Evolutionary conservation across 805 yeast genomes (phyloP), one percentile per base, ranked within the genome.

Genomic region (Candida silvatica): DNA sequence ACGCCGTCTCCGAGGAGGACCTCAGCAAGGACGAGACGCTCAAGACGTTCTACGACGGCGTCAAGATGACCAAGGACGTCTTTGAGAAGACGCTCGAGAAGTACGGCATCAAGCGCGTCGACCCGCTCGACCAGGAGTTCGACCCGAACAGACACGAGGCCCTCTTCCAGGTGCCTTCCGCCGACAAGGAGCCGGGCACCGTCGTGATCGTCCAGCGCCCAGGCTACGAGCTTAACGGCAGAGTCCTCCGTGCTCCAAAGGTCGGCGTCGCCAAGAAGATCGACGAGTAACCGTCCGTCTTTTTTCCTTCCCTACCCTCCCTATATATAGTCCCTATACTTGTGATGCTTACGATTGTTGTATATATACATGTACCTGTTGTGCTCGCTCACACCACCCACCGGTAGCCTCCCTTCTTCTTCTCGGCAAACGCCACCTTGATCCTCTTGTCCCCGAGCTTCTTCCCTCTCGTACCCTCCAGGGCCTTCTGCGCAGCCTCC

Each of bases 121-220:
- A 85, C 51, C 95, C 97, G 34, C 39, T 83, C 25, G 94, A 90
- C 43, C 85, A 86, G 61, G 67, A 64, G 45, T 87, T 88, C 49
- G 95, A 87, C 58, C 96, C 97, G 42, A 85, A 88, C 62, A 69
- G 67, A 49, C 97, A 87, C 59, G 97, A 87, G 63, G 97, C 96
- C 36, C 76, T 90, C 22, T 88, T 87, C 61, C 92, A 87, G 66
- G 64, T 82, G 36, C 81, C 90, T 23, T 84, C 80, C 52, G 84
- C 88, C 32, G 92, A 75, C 48, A 84, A 85, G 61, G 90, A 83
- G 61, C 84, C 95, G 14, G 95, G 95, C 40, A 80, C 95, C 19
- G 85, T 87, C 39, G 82, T 88, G 76, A 84, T 75, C 52, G 96
- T 88, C 40, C 95, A 87, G 64, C 95, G 83, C 63, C 71, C 80